Evolutionary conservation across 352 stramenopile species (phyloP).

Genomic region (Aphanomyces euteiches): DNA sequence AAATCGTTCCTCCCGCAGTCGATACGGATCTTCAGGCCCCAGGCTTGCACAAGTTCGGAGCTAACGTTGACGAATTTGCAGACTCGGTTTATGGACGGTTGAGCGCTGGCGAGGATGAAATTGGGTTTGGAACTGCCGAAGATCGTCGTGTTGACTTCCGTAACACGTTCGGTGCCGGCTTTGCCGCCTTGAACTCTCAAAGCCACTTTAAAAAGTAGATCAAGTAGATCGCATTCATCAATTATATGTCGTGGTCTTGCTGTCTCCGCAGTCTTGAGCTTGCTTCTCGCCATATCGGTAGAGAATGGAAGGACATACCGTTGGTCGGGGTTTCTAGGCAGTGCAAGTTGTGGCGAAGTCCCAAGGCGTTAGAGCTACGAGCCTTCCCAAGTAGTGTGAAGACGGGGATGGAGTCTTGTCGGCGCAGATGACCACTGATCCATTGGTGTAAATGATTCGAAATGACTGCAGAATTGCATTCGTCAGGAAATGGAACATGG

Average conservation of each 20-base stretch:
- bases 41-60: slow-evolving; percentile 23
- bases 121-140: slow-evolving; percentile 23
- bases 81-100: slow-evolving; percentile 14
- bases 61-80: slow-evolving; percentile 29
- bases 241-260: neutral
- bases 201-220: neutral
- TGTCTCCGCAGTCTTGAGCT: neutral
- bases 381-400: neutral
- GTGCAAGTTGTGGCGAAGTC: no score
- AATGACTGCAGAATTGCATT: no score
- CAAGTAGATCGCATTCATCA: neutral
- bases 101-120: slow-evolving; percentile 19
- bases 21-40: slow-evolving; percentile 25
- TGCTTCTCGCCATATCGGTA: neutral
- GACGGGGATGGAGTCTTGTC: no score
- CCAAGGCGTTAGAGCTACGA: neutral
- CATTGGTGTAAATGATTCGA: no score
- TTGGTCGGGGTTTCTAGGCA: neutral
- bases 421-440: no score
- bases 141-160: neutral
- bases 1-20: slow-evolving; percentile 29
- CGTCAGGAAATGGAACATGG: neutral
- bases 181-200: slow-evolving; percentile 12
- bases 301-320: neutral
- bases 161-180: neutral